phyloP scores from a whole-genome alignment of 1,284 basidiomycete species.

The Earliella scabrosa region DNA sequence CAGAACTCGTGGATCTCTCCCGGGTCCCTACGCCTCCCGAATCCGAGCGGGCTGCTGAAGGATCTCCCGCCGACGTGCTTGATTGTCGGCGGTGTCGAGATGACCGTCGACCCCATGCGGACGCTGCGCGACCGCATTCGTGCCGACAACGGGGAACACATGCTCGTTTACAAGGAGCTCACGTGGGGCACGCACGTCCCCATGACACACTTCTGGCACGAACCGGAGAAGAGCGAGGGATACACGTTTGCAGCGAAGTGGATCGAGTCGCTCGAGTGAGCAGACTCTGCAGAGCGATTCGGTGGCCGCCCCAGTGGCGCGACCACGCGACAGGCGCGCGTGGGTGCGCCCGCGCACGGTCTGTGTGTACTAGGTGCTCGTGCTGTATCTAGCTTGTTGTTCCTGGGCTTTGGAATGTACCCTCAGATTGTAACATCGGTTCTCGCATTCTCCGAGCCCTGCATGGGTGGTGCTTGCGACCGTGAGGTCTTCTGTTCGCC shows the following conservation, averaged over 20 bases:
- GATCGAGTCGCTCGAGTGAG: conserved; percentile 4
- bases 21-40: conserved; percentile 40
- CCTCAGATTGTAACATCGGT: too few species aligned
- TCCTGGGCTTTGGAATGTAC: too few species aligned
- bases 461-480: too few species aligned
- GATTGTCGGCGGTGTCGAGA: conserved; percentile 54
- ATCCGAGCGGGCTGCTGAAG: conserved; percentile 43
- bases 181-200: conserved; percentile 57
- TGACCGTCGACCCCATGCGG: conserved; percentile 50
- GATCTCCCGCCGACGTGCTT: conserved; percentile 61
- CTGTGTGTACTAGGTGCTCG: too few species aligned
- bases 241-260: neutral
- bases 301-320: too few species aligned
- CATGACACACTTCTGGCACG: conserved; percentile 49
- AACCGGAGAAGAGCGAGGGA: conserved; percentile 53
- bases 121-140: conserved; percentile 27
- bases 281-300: too few species aligned
- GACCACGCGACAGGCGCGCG: too few species aligned
- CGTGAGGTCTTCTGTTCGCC: too few species aligned
- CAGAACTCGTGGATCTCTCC: conserved; percentile 49
- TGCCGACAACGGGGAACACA: conserved; percentile 26
- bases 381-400: too few species aligned
- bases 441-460: too few species aligned
- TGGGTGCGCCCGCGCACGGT: too few species aligned
- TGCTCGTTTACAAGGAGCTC: conserved; percentile 50